Evolutionary conservation across 257 asterid genomes (phyloP), one percentile per base, ranked within the genome.

Genomic region (Rauvolfia tetraphylla): DNA sequence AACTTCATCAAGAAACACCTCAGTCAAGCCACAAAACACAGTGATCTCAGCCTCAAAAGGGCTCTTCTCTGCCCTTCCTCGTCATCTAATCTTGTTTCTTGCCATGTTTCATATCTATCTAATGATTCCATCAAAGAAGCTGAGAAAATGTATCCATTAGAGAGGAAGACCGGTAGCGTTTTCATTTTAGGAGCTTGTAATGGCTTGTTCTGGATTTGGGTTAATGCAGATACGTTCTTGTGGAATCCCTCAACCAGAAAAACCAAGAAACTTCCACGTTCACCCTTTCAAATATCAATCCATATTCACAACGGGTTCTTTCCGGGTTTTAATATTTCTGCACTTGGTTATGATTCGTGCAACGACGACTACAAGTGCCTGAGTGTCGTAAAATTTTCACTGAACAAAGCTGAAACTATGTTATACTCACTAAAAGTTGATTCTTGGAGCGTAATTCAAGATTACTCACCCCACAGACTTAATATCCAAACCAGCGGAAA

Each of bases 161-260:
- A 48, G 27, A 71, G 9, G 10, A 71, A 51, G 23, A 3, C 3
- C 0, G 61, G 42, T 12, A 41, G 61, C 0, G 42, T 48, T 14
- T 15, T 49, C 14, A 25, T 46, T 25, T 25, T 70, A 3, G 59
- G 58, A 27, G 36, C 59, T 14, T 71, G 39, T 71, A 71, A 71
- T 71, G 61, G 75, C 61, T n/a, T 71, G 17, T 65, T 65, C 22
- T 65, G 23, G 39, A 65, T 65, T 65, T 65, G 70, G 46, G 2
- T 33, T 1, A 33, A 39, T 63, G 38, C 3, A 34, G 71, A 65
- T 34, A 36, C 10, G 23, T 65, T 31, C 48, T 65, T 65, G 39
- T 65, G 71, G 71, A 65, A 65, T 36, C 71, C 71, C 34, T 65
- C 71, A 34, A 65, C 71, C 2, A 65, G 71, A 65, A 65, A 65